Percentiles rank a stretch among this genome's conserved stretches.
These are phyloP conservation scores for Penicillium sumatraense DNA, from an alignment of 2,329 filamentous ascomycete species.

Conservation along the genomic window DNA sequence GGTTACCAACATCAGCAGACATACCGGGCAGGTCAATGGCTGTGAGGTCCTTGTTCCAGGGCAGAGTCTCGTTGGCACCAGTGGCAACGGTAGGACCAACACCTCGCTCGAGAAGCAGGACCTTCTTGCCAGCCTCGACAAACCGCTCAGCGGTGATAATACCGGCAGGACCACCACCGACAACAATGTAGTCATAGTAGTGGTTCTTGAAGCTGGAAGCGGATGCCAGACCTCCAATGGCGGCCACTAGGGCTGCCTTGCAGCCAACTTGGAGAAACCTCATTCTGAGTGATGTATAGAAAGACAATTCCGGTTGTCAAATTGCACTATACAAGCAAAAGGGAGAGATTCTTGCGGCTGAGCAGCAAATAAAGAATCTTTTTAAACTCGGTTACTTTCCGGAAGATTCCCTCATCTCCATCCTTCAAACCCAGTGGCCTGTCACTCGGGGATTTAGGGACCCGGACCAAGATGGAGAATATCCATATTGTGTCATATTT, in stretches of 20 bases:
- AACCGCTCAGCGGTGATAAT: slow-evolving; percentile 30
- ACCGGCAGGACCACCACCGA: slow-evolving; percentile 28
- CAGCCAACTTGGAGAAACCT: slow-evolving; percentile 14
- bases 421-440: slow-evolving; percentile 5
- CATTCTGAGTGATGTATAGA: slow-evolving; percentile 7
- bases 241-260: slow-evolving; percentile 18
- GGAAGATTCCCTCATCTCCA: neutral
- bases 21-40: slow-evolving; percentile 33
- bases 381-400: neutral
- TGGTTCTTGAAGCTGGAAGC: slow-evolving; percentile 21
- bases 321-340: neutral
- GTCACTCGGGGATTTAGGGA: neutral
- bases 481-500: slow-evolving; percentile 13
- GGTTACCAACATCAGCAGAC: slow-evolving; percentile 28
- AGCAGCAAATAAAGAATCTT: neutral
- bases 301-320: neutral
- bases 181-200: slow-evolving; percentile 30
- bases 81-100: slow-evolving; percentile 29
- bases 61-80: slow-evolving; percentile 28
- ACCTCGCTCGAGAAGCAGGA: slow-evolving; percentile 28
- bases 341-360: neutral
- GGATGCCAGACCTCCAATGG: slow-evolving; percentile 15
- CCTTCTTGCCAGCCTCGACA: slow-evolving; percentile 28
- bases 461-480: slow-evolving; percentile 8
- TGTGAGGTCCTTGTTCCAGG: slow-evolving; percentile 28